These are phyloP conservation scores for Schwanniomyces polymorphus DNA, from an alignment of 805 yeast species.

Conservation along the genomic window DNA sequence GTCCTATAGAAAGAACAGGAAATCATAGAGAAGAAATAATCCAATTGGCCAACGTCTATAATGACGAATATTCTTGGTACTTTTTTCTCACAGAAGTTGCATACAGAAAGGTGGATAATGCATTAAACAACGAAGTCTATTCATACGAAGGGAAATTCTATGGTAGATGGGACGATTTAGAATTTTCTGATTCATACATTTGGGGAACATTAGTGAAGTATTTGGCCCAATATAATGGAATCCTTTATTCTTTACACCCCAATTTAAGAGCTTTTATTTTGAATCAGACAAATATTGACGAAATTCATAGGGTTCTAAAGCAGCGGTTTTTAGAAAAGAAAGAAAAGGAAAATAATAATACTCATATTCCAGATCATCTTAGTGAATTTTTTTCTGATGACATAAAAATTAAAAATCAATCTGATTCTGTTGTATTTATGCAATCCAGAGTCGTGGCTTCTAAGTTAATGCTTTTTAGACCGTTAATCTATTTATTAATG, in stretches of 20 bases:
- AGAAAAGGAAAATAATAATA: constrained; percentile 9
- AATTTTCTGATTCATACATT: constrained; percentile 17
- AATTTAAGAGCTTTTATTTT: constrained; percentile 30
- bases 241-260: constrained; percentile 36
- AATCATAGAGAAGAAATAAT: constrained; percentile 23
- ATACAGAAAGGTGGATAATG: constrained; percentile 38
- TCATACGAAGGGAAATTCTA: constrained; percentile 10
- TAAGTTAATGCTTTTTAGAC: constrained; percentile 32
- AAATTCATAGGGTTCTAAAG: constrained; percentile 27
- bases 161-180: constrained; percentile 22
- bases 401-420: constrained; percentile 29
- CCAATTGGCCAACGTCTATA: constrained; percentile 21
- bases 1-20: neutral
- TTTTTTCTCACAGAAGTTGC: constrained; percentile 40
- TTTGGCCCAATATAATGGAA: constrained; percentile 36
- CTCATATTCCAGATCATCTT: constrained; percentile 21
- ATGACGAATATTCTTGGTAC: constrained; percentile 36
- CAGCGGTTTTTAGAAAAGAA: constrained; percentile 14
- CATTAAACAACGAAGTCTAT: constrained; percentile 32
- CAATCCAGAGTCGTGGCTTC: constrained; percentile 36
- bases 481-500: constrained; percentile 30
- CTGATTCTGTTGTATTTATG: constrained; percentile 37
- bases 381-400: constrained; percentile 36
- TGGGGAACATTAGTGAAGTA: constrained; percentile 32
- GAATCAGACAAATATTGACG: constrained; percentile 29